A percentile compares a stretch with the other conserved stretches of the same genome.
phyloP scores from a whole-genome alignment of 257 asterid species.

The Misopates orontium region DNA sequence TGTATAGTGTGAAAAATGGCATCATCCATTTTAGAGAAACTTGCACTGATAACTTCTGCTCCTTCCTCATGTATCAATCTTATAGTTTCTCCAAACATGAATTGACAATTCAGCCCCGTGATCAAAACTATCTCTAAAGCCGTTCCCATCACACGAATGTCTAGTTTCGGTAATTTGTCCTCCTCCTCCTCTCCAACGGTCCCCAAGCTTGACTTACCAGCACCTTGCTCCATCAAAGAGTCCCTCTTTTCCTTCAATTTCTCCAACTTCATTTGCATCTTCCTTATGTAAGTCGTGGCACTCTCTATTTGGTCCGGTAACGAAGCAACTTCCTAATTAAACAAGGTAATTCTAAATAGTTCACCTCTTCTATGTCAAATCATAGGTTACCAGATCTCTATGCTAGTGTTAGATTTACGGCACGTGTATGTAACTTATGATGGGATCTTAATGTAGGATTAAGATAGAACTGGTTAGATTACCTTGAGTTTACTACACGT shows the following conservation, averaged over 20 bases:
- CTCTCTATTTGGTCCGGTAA: constrained; percentile 61
- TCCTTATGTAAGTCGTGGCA: constrained; percentile 63
- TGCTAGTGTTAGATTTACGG: too few relatives aligned
- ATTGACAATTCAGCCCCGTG: constrained; percentile 47
- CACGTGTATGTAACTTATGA: too few relatives aligned
- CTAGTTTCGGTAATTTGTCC: constrained; percentile 41
- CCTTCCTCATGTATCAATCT: constrained; percentile 64
- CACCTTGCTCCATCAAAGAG: constrained; percentile 2
- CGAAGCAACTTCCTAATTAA: constrained; percentile 46
- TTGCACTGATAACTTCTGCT: constrained; percentile 51
- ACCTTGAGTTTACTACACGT: too few relatives aligned
- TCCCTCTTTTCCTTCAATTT: constrained; percentile 57
- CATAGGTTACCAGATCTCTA: too few relatives aligned
- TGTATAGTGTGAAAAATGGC: constrained; percentile 64
- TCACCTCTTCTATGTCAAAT: too few relatives aligned
- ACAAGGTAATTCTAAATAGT: too few relatives aligned
- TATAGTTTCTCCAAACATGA: constrained; percentile 48
- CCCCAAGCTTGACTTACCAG: constrained; percentile 9
- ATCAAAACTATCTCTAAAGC: constrained; percentile 50
- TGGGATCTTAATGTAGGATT: too few relatives aligned
- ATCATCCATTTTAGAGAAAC: constrained; percentile 31
- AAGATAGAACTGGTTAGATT: too few relatives aligned
- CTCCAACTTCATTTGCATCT: constrained; percentile 49
- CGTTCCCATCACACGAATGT: constrained; percentile 45
- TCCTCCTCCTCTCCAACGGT: constrained; percentile 13